phyloP scores from a whole-genome alignment of 2,329 filamentous ascomycete genomes.

The Sporothrix pallida region DNA sequence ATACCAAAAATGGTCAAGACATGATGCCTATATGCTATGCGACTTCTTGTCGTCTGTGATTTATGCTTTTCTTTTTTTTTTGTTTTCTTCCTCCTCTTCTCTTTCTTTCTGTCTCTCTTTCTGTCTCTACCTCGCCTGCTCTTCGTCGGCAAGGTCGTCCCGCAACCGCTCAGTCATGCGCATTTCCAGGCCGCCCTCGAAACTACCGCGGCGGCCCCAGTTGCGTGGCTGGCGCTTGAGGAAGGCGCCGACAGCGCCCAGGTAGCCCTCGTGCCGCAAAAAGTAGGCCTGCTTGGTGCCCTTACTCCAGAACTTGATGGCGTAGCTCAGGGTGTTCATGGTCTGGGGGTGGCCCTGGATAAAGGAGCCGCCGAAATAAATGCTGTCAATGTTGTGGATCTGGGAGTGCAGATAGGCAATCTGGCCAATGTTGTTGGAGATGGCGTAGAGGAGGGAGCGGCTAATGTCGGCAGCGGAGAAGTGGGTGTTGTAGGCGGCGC shows the following conservation, averaged over 20 bases:
- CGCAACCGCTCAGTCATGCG: slow-evolving; percentile 32
- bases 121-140: not conserved
- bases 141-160: slow-evolving; percentile 13
- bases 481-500: slow-evolving; percentile 48
- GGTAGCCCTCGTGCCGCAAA: slow-evolving; percentile 90
- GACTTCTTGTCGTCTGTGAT: not conserved
- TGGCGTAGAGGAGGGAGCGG: slow-evolving; percentile 88
- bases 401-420: slow-evolving; percentile 97
- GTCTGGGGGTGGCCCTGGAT: slow-evolving; percentile 96
- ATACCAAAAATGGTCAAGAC: not conserved
- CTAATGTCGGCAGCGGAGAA: slow-evolving; percentile 88
- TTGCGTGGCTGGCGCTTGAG: slow-evolving; percentile 87
- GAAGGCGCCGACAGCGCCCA: slow-evolving; percentile 93
- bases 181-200: slow-evolving; percentile 57
- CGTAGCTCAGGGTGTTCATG: slow-evolving; percentile 96
- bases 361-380: slow-evolving; percentile 97
- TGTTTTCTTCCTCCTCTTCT: not conserved
- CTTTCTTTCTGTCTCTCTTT: not conserved
- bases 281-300: slow-evolving; percentile 96
- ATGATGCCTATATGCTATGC: slow-evolving; percentile 7
- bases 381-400: slow-evolving; percentile 86
- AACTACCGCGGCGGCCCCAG: slow-evolving; percentile 84
- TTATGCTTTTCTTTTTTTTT: too few relatives aligned
- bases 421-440: slow-evolving; percentile 98
- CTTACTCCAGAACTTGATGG: slow-evolving; percentile 95